phyloP scores from a whole-genome alignment of 2,329 filamentous ascomycete genomes.

The Ceratocystis colombiana region DNA sequence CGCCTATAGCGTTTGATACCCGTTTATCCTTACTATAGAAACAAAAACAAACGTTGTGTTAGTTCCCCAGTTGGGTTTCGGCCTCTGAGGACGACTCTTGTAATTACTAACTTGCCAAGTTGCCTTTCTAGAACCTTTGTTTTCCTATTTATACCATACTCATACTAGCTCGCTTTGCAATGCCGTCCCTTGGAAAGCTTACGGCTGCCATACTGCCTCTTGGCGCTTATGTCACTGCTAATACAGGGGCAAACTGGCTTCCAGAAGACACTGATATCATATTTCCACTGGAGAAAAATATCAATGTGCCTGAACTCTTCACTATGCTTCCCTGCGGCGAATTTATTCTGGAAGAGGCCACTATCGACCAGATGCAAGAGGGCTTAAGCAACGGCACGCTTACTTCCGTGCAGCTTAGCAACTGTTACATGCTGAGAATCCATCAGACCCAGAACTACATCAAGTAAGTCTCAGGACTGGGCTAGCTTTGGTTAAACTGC shows the following conservation, averaged over 20 bases:
- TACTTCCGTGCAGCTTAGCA: constrained; percentile 47
- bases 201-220: background rate
- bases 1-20: too few relatives aligned
- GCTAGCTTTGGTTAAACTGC: background rate
- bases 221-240: background rate
- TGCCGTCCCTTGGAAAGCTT: background rate
- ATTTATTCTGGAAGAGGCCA: constrained; percentile 57
- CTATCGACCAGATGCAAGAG: constrained; percentile 56
- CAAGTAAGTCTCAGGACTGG: constrained; percentile 38
- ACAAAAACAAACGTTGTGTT: too few relatives aligned
- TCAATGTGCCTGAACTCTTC: constrained; percentile 39
- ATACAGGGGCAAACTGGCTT: background rate
- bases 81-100: too few relatives aligned
- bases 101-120: too few relatives aligned
- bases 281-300: constrained; percentile 34
- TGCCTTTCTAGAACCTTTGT: too few relatives aligned
- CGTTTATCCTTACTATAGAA: too few relatives aligned
- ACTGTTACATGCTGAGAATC: constrained; percentile 53
- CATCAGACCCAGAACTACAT: constrained; percentile 55
- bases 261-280: constrained; percentile 26
- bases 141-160: too few relatives aligned
- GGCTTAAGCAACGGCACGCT: constrained; percentile 46
- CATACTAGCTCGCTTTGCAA: background rate
- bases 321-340: constrained; percentile 53
- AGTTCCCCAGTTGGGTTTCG: too few relatives aligned